Base-by-base conservation (phyloP, 805 yeast species). In the Saturnispora serradocipensis region DNA sequence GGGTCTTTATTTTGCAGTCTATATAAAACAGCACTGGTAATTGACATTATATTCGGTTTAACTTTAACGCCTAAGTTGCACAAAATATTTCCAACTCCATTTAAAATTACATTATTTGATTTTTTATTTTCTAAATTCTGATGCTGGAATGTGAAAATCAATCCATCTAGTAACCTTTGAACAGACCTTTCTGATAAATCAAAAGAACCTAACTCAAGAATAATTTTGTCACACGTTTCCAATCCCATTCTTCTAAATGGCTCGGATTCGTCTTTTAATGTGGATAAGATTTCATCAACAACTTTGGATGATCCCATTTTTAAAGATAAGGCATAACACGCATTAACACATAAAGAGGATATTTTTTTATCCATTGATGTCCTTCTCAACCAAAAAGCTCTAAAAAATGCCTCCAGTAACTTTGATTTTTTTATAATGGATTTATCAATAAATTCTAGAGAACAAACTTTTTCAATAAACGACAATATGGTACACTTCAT, bases 241-340 rank as follows among this genome's bases (percentile, higher is more conserved):
- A 86, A 79, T 0, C 88, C 81, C 95, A 91, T 84, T 53, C 72
- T 73, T 52, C 97, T 72, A 53, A 84, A 81, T 1, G 84, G 80
- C 61, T 88, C 96, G 7, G 93, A 81, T 51, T 84, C 89, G 65
- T 91, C 97, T 59, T 86, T 86, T 52, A 95, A 68, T 2, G 75
- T 78, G 2, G 67, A 66, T 2, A 86, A 68, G 18, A 88, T 65
- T 8, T 74, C 67, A 25, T 80, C 85, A 15, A 89, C 67, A 13
- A 86, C 72, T 36, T 70, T 76, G 2, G 81, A 66, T 20, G 78
- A 77, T 8, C 95, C 95, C 32, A 84, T 77, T 58, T 80, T 84
- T 45, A 74, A 70, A 1, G 96, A 79, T 15, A 93, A 61, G 2
- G 76, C 76, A 16, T 76, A 75, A 0, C 96, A 82, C 0, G 97